These are phyloP conservation scores for Kluyveromyces lactis DNA, from an alignment of 805 yeast genomes.

Conservation along the genomic window DNA sequence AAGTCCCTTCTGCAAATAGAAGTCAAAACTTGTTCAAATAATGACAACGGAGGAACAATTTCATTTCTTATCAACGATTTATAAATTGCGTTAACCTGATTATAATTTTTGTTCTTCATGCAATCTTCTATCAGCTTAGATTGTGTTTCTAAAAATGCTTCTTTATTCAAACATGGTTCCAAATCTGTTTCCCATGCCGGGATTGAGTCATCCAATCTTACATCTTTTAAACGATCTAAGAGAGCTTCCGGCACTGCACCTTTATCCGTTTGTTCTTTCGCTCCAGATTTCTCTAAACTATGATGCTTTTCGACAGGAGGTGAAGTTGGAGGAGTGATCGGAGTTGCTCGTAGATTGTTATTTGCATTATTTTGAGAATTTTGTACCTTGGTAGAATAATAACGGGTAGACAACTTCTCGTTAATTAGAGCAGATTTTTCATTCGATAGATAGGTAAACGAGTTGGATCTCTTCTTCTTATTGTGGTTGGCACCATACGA, in stretches of 20 bases:
- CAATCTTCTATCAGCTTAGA: slow-evolving; percentile 25
- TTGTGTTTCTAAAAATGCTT: slow-evolving; percentile 27
- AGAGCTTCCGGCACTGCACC: neutral
- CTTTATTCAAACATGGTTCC: slow-evolving; percentile 24
- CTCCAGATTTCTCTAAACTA: neutral
- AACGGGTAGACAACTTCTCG: slow-evolving; percentile 13
- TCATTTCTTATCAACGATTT: slow-evolving; percentile 35
- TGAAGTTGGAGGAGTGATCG: neutral
- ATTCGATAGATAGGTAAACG: neutral
- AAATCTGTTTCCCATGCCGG: slow-evolving; percentile 26
- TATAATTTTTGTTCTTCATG: slow-evolving; percentile 21
- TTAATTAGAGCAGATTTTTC: slow-evolving; percentile 13
- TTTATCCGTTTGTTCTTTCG: neutral
- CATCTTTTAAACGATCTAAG: slow-evolving; percentile 2
- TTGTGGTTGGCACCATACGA: neutral
- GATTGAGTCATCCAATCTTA: slow-evolving; percentile 5
- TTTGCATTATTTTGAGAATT: neutral
- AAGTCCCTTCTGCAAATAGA: slow-evolving; percentile 46
- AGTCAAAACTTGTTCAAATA: slow-evolving; percentile 45
- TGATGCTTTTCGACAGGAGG: neutral
- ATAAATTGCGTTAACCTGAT: slow-evolving; percentile 32
- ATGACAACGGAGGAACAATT: slow-evolving; percentile 41
- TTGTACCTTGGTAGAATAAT: slow-evolving; percentile 12
- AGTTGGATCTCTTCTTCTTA: neutral
- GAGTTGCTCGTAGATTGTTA: neutral